These are phyloP conservation scores for Ophiostoma australiae DNA, from an alignment of 2,329 filamentous ascomycete species.

Conservation along the genomic window DNA sequence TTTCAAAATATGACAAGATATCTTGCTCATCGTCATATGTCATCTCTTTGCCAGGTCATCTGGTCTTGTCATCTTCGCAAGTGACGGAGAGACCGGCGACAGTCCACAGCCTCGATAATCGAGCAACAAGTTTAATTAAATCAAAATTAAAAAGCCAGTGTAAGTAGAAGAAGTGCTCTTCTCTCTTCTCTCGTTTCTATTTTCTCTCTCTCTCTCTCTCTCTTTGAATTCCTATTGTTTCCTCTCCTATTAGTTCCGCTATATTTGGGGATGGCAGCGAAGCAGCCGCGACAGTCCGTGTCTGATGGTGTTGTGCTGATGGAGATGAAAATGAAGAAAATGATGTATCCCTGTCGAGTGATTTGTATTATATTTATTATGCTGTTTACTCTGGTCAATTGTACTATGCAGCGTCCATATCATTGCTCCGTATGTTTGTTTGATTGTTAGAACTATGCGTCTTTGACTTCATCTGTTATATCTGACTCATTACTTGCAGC, in stretches of 20 bases:
- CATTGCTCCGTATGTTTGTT: no score
- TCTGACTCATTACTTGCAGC: no score
- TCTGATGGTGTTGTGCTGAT: neutral
- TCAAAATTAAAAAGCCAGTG: neutral
- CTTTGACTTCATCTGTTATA: no score
- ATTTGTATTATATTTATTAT: neutral
- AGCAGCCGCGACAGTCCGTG: slow-evolving; percentile 11
- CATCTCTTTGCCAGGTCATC: neutral
- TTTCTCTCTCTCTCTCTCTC: neutral
- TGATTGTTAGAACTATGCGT: no score
- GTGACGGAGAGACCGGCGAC: slow-evolving; percentile 6
- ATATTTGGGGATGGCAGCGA: neutral
- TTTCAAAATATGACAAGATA: neutral
- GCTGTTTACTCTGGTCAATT: neutral
- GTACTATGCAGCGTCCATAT: no score
- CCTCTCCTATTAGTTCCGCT: no score
- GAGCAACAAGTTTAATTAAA: slow-evolving; percentile 6
- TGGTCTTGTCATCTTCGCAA: neutral
- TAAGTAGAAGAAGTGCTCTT: neutral
- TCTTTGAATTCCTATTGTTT: neutral
- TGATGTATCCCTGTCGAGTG: neutral
- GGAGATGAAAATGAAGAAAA: neutral
- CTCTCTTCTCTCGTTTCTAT: neutral
- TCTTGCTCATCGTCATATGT: neutral
- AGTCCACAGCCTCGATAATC: slow-evolving; percentile 13